A percentile compares a stretch with the other conserved stretches of the same genome.
Evolutionary conservation across 2,329 filamentous ascomycete species (phyloP).

Genomic region (Uncinocarpus reesii): DNA sequence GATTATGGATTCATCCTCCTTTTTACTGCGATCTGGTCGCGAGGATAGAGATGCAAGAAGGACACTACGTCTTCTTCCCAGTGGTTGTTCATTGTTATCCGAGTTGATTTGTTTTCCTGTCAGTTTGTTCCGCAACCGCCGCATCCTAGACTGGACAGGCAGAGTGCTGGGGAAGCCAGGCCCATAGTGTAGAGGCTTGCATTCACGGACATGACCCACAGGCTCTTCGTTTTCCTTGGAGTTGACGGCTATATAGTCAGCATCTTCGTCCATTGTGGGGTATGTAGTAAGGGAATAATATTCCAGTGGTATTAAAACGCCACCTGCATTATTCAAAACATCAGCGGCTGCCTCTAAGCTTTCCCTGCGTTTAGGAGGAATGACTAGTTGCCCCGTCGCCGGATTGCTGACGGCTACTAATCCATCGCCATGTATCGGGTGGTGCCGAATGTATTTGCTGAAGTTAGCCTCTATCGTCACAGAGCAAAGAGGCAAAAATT

Average conservation of each 20-base stretch:
- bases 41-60: too few species aligned
- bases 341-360: background rate
- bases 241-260: background rate
- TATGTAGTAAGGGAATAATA: background rate
- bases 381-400: background rate
- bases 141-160: background rate
- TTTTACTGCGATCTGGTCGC: too few species aligned
- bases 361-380: background rate
- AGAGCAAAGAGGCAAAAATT: conserved; percentile 7
- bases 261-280: background rate
- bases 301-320: background rate
- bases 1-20: background rate
- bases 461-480: conserved; percentile 5
- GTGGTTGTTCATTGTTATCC: too few species aligned
- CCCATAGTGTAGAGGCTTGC: background rate
- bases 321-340: background rate
- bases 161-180: background rate
- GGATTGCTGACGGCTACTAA: background rate
- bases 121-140: background rate
- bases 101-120: too few species aligned
- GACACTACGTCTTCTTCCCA: background rate
- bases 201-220: background rate
- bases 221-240: background rate
- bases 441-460: background rate
- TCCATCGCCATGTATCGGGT: background rate